phyloP scores from a whole-genome alignment of 2,329 filamentous ascomycete genomes.

The Beauveria asiatica region DNA sequence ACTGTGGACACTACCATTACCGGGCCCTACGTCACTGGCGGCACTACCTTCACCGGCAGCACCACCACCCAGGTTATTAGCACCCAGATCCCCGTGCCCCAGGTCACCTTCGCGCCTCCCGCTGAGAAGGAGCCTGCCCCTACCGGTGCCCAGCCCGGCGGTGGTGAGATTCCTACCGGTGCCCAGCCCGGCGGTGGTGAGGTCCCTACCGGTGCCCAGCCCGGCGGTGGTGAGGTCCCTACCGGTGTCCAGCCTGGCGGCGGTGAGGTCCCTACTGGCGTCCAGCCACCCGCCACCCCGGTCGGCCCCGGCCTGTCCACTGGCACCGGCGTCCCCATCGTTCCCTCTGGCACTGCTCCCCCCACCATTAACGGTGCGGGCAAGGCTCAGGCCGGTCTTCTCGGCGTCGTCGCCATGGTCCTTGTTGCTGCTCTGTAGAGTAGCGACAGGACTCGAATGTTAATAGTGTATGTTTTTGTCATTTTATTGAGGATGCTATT shows the following conservation, averaged over 20 bases:
- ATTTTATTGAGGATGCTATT: constrained; percentile 3
- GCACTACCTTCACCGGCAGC: constrained; percentile 37
- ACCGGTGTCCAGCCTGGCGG: constrained; percentile 8
- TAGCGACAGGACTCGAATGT: neutral
- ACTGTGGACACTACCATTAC: constrained; percentile 39
- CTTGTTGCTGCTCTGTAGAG: constrained; percentile 39
- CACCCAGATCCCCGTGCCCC: constrained; percentile 45
- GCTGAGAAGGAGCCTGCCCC: constrained; percentile 10
- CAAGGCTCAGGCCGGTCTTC: constrained; percentile 34
- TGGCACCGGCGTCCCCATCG: neutral
- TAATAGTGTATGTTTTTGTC: neutral
- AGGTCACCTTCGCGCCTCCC: constrained; percentile 40
- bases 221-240: constrained; percentile 14
- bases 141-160: neutral
- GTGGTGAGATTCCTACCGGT: constrained; percentile 18
- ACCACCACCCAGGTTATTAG: constrained; percentile 40
- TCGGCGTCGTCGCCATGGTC: constrained; percentile 37
- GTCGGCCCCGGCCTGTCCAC: too few species aligned
- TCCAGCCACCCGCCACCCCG: constrained; percentile 10
- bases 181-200: constrained; percentile 16
- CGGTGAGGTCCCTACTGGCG: neutral
- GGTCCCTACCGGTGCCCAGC: constrained; percentile 17
- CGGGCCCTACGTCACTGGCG: constrained; percentile 40
- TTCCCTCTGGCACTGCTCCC: constrained; percentile 25
- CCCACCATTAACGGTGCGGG: constrained; percentile 31